These are phyloP conservation scores for Peronospora farinosa DNA, from an alignment of 352 stramenopile species.

Conservation along the genomic window DNA sequence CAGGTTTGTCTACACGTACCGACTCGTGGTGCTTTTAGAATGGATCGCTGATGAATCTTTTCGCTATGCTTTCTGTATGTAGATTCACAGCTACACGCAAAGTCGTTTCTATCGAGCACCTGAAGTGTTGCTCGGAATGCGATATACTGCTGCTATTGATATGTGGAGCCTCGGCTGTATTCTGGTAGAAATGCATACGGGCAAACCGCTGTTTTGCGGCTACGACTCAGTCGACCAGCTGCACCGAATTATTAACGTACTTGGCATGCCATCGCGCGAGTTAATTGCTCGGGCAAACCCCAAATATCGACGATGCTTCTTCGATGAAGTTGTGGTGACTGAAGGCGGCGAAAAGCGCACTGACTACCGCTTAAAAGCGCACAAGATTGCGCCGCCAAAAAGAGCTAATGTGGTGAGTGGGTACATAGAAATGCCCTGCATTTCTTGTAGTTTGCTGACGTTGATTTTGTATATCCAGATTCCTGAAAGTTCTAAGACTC, in stretches of 20 bases:
- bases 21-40: not conserved
- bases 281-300: slow-evolving; percentile 87
- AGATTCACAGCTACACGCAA: slow-evolving; percentile 98
- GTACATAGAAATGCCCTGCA: not conserved
- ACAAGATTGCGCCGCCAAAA: slow-evolving; percentile 39
- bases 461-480: slow-evolving; percentile 18
- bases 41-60: slow-evolving; percentile 3
- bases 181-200: slow-evolving; percentile 96
- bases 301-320: slow-evolving; percentile 87
- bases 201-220: slow-evolving; percentile 95
- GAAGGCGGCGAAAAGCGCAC: slow-evolving; percentile 53
- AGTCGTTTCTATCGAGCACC: slow-evolving; percentile 94
- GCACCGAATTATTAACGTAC: slow-evolving; percentile 91
- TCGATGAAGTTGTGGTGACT: slow-evolving; percentile 73
- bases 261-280: slow-evolving; percentile 90
- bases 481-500: slow-evolving; percentile 33
- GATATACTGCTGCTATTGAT: slow-evolving; percentile 80
- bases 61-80: not conserved
- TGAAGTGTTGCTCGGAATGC: slow-evolving; percentile 80
- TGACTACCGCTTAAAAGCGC: slow-evolving; percentile 62
- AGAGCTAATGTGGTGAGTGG: slow-evolving; percentile 33
- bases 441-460: slow-evolving; percentile 3
- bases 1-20: slow-evolving; percentile 31
- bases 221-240: slow-evolving; percentile 96
- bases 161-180: slow-evolving; percentile 89